These are phyloP conservation scores for Aphanomyces stellatus DNA, from an alignment of 352 stramenopile species.

Conservation along the genomic window DNA sequence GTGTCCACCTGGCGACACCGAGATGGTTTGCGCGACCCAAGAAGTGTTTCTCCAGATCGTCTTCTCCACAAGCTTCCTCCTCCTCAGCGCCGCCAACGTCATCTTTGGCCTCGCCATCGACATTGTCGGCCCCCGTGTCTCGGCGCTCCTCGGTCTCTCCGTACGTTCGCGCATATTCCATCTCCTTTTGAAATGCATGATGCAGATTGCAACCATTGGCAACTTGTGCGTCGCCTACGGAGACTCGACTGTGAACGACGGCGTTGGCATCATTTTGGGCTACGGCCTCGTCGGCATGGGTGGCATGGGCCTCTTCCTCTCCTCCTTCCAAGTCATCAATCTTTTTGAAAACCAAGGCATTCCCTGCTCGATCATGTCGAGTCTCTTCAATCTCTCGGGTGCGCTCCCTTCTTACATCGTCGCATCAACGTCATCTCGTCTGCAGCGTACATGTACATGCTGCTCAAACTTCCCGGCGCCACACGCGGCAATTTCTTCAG, in stretches of 20 bases:
- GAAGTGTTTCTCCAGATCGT: constrained; percentile 69
- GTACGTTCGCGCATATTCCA: background rate
- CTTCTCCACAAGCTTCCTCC: constrained; percentile 70
- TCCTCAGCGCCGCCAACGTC: constrained; percentile 67
- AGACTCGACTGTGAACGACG: constrained; percentile 39
- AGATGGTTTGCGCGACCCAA: constrained; percentile 38
- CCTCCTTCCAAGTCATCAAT: constrained; percentile 72
- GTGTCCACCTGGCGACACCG: constrained; percentile 27
- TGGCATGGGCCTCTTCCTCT: constrained; percentile 67
- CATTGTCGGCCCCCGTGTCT: constrained; percentile 45
- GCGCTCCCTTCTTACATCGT: background rate
- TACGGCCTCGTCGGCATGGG: constrained; percentile 60
- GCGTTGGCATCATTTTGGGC: constrained; percentile 49
- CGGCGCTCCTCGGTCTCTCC: constrained; percentile 40
- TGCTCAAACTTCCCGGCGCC: constrained; percentile 47
- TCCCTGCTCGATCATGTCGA: constrained; percentile 72
- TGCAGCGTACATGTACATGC: constrained; percentile 69
- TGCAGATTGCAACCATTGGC: constrained; percentile 32
- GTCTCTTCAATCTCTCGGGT: constrained; percentile 76
- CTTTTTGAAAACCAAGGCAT: constrained; percentile 66
- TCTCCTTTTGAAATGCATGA: background rate
- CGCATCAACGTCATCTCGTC: background rate
- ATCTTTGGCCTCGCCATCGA: constrained; percentile 72
- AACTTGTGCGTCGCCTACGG: constrained; percentile 54
- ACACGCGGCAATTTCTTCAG: constrained; percentile 45